Evolutionary conservation across 2,329 filamentous ascomycete species (phyloP).

Genomic region (Curvularia verruculosa): DNA sequence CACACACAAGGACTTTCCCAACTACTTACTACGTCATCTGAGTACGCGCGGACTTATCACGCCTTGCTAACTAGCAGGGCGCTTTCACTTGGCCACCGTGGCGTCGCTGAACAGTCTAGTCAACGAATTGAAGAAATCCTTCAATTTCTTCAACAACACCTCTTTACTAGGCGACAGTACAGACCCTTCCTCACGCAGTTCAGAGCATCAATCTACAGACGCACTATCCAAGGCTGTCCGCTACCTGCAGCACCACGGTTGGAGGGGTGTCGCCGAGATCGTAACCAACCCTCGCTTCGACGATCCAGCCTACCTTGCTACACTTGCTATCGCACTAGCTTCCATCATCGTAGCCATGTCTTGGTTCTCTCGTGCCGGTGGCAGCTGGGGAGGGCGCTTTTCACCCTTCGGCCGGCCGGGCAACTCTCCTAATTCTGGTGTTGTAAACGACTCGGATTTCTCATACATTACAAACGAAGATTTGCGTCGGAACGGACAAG

Average conservation of each 20-base stretch:
- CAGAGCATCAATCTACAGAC: constrained; percentile 23
- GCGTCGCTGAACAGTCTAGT: constrained; percentile 43
- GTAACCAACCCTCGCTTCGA: constrained; percentile 40
- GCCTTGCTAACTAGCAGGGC: constrained; percentile 25
- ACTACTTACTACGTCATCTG: constrained; percentile 26
- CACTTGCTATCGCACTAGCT: constrained; percentile 46
- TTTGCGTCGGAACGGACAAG: constrained; percentile 56
- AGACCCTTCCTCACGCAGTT: constrained; percentile 18
- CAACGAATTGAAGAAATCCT: constrained; percentile 47
- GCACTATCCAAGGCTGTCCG: constrained; percentile 25
- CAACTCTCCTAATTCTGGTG: constrained; percentile 50
- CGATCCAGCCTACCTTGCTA: constrained; percentile 42
- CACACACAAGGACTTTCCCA: constrained; percentile 22
- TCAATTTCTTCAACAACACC: constrained; percentile 43
- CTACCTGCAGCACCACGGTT: constrained; percentile 27
- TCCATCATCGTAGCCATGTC: constrained; percentile 53
- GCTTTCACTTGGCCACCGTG: constrained; percentile 38
- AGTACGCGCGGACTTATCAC: constrained; percentile 18
- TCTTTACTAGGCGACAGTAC: constrained; percentile 35
- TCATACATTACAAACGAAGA: constrained; percentile 84
- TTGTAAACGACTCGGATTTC: constrained; percentile 77
- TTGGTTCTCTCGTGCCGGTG: constrained; percentile 55
- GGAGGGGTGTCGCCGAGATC: constrained; percentile 33
- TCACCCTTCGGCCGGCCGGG: constrained; percentile 56
- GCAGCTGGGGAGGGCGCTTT: constrained; percentile 54